Base-by-base conservation (phyloP, 306 rosid genomes). In the Calophaca sinica region DNA sequence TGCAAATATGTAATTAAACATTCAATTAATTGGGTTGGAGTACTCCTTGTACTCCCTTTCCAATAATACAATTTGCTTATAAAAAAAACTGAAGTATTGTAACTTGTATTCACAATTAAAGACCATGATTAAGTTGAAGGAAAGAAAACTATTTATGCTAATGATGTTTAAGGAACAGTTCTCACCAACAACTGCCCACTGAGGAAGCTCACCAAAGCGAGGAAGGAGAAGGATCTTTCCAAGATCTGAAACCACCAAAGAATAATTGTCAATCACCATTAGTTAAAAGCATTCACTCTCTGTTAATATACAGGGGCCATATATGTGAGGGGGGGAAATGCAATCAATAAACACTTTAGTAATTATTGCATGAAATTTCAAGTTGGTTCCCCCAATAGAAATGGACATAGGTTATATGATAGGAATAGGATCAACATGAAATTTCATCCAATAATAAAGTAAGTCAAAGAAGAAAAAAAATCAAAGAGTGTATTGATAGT, bases 171-270 rank as follows among this genome's bases (percentile, higher is more conserved):
- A 67, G 52, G 53, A 59, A n/a, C 3, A 8, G 13, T 77, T 41
- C 83, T 78, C 7, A 78, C 89, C 89, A 35, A 80, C 87, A 49
- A 86, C 89, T 14, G 87, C 84, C 89, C 89, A 86, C 36, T 82
- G 83, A 50, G 89, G 85, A 68, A 86, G 81, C 39, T 3, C 73
- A 12, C 89, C 89, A 77, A 86, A 82, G 1, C n/a, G 28, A 10
- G 86, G 76, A 69, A 67, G 85, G 8, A 63, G 46, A 49, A 86
- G 79, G 35, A 86, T 80, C 58, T 86, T 86, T 54, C 89, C 89
- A 41, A 82, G 83, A 80, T 86, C 89, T 86, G 53, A 48, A 82
- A 33, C n/a, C 48, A 49, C 7, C 5, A 10, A 83, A 54, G 1
- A 73, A 29, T 20, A 36, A 36, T 38, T 12, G 41, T 62, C 71